Evolutionary conservation across 1,284 basidiomycete species (phyloP), one percentile per base, ranked within the genome.

Genomic region (Malassezia cuniculi): DNA sequence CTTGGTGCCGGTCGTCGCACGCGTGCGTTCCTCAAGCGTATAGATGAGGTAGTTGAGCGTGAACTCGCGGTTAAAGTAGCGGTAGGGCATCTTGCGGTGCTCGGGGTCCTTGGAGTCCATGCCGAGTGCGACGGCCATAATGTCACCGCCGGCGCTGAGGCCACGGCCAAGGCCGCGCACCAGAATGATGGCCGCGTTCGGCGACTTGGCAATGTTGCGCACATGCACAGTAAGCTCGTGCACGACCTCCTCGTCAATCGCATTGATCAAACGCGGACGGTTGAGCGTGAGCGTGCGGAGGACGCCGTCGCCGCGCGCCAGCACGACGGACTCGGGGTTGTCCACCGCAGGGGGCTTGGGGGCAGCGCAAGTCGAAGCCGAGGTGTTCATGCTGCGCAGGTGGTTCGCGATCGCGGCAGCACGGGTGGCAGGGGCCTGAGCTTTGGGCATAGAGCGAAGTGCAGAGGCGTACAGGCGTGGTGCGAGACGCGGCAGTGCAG

Each of bases 61-160:
- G 64, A 93, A 95, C 80, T 99, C 93, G 62, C 77, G 74, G 68
- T 80, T 79, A 75, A 99, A 97, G 71, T 87, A 97, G 14, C 78
- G 73, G 39, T 85, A 71, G 9, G 85, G 81, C 31, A 73, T 69
- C 5, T 73, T 69, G 39, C 78, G 21, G 31, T 55, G 27, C 30
- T 34, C 31, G 27, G 45, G 24, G 41, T 57, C 47, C 42, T 41
- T 6, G 5, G 52, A 40, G 52, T 50, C 36, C 38, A 51, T 54
- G 3, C 42, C 49, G 11, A 50, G 48, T 30, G 53, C 53, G 18
- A 73, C 78, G 60, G 62, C 72, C 49, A 78, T 78, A 39, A 99
- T 83, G 68, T 99, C 93, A 39, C 90, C 90, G 16, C 90, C 93
- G 5, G 85, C 82, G 66, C 89, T 97, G 63, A 95, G 94, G 9